phyloP scores from a whole-genome alignment of 139 green algal species.

The Asterochloris erici region DNA sequence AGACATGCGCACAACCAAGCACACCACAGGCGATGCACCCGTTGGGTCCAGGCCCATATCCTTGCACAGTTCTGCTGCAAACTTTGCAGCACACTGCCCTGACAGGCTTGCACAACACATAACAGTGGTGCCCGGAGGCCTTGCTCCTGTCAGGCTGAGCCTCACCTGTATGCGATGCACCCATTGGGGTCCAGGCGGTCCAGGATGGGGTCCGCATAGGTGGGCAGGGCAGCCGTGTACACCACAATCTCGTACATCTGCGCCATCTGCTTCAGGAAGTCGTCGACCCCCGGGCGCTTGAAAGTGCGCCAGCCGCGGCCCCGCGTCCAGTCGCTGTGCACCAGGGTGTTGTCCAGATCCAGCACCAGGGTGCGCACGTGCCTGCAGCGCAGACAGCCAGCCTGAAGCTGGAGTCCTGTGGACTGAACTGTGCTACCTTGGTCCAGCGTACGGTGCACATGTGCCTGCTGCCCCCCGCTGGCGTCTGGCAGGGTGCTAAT shows the following conservation, averaged over 20 bases:
- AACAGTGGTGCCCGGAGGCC: slow-evolving; percentile 13
- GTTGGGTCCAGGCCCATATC: too few relatives aligned
- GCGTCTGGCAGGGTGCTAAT: too few relatives aligned
- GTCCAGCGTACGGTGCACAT: too few relatives aligned
- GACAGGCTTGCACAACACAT: neutral
- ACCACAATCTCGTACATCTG: slow-evolving; percentile 95
- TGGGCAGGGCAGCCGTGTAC: slow-evolving; percentile 82
- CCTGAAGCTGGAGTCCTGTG: too few relatives aligned
- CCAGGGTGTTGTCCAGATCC: slow-evolving; percentile 91
- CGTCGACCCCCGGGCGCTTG: slow-evolving; percentile 89
- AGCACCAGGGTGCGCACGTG: slow-evolving; percentile 92
- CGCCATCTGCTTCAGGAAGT: slow-evolving; percentile 84
- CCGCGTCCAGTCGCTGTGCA: slow-evolving; percentile 91
- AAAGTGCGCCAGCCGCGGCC: slow-evolving; percentile 77
- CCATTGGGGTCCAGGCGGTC: slow-evolving; percentile 87
- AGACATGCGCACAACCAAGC: too few relatives aligned
- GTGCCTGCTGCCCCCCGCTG: too few relatives aligned
- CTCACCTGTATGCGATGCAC: slow-evolving; percentile 51
- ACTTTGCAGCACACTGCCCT: too few relatives aligned
- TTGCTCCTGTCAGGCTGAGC: too few relatives aligned
- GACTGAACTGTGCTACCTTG: too few relatives aligned
- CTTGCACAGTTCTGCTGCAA: too few relatives aligned
- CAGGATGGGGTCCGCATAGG: slow-evolving; percentile 89
- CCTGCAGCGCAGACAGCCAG: neutral
- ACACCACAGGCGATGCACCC: too few relatives aligned